Evolutionary conservation across 176 grass and related monocot species (phyloP).

Genomic region (Pontederia paniculata): DNA sequence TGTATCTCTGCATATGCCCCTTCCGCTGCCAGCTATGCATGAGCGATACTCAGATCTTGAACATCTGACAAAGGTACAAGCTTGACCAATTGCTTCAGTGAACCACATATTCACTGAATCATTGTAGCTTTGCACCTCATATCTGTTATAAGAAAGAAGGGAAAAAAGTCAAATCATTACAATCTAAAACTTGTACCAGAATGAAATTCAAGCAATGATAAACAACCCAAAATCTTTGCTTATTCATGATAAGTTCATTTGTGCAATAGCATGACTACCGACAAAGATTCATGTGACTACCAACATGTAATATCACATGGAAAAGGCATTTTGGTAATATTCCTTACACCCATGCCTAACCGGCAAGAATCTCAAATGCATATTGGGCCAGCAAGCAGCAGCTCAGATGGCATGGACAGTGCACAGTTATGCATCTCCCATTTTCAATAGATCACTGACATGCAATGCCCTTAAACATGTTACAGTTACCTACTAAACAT

Average conservation of each 20-base stretch:
- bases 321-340: too few relatives aligned
- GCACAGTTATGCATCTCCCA: too few relatives aligned
- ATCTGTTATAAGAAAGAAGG: constrained; percentile 38
- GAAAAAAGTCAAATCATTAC: background rate
- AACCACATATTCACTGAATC: constrained; percentile 78
- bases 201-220: background rate
- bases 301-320: too few relatives aligned
- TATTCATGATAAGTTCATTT: background rate
- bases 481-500: too few relatives aligned
- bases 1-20: constrained; percentile 49
- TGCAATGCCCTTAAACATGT: too few relatives aligned
- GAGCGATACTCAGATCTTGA: constrained; percentile 42
- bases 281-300: too few relatives aligned
- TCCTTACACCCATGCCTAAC: too few relatives aligned
- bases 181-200: constrained; percentile 4
- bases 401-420: too few relatives aligned
- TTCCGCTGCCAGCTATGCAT: constrained; percentile 16
- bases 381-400: too few relatives aligned
- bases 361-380: too few relatives aligned
- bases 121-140: constrained; percentile 49
- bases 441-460: too few relatives aligned
- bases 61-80: constrained; percentile 73
- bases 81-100: constrained; percentile 48
- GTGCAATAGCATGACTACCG: too few relatives aligned
- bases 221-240: background rate